These are phyloP conservation scores for Coleophoma eucalyptorum DNA, from an alignment of 2,329 filamentous ascomycete genomes.

Conservation along the genomic window DNA sequence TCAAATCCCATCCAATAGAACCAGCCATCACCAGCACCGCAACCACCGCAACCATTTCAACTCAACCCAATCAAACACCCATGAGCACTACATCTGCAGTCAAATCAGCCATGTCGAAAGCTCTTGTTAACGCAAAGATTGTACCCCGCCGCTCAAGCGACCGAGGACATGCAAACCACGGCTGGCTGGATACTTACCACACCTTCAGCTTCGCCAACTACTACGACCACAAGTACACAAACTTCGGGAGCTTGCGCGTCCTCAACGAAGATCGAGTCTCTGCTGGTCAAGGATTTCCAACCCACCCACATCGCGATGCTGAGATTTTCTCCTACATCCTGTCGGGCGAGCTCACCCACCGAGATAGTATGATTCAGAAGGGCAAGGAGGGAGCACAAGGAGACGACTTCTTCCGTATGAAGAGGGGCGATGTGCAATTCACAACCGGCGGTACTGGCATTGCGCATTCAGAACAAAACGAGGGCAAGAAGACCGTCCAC, in stretches of 20 bases:
- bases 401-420: constrained; percentile 67
- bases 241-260: constrained; percentile 75
- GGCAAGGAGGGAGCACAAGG: constrained; percentile 49
- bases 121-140: constrained; percentile 67
- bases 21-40: neutral
- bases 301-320: constrained; percentile 80
- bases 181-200: constrained; percentile 86
- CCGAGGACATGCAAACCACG: constrained; percentile 76
- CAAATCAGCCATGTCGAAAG: constrained; percentile 53
- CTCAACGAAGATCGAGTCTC: constrained; percentile 86
- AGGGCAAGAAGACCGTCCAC: constrained; percentile 68
- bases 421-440: constrained; percentile 82
- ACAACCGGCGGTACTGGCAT: constrained; percentile 82
- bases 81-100: constrained; percentile 26
- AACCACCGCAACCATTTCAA: neutral
- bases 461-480: constrained; percentile 79
- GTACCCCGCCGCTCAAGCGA: constrained; percentile 67
- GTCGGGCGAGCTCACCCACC: constrained; percentile 81
- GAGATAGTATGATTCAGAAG: constrained; percentile 78
- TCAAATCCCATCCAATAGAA: constrained; percentile 1
- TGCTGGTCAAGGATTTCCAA: constrained; percentile 73
- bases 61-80: neutral
- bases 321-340: constrained; percentile 89
- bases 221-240: constrained; percentile 53
- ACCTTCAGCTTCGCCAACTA: constrained; percentile 78